Percentiles rank a stretch among this genome's conserved stretches.
phyloP scores from a whole-genome alignment of 1,139 yeast genomes.

The Candida labiduridarum region DNA sequence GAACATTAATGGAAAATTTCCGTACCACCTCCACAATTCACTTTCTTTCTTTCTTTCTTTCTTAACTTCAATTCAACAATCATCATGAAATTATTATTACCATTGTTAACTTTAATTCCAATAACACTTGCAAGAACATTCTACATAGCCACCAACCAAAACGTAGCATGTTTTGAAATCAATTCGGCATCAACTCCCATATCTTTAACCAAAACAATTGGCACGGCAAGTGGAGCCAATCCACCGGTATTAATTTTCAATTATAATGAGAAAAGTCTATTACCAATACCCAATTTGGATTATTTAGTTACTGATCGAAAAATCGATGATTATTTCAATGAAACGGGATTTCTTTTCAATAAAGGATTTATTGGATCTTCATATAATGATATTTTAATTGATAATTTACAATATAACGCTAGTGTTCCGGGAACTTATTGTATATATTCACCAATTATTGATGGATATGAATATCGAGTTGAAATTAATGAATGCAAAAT shows the following conservation, averaged over 20 bases:
- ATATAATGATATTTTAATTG: conserved; percentile 5
- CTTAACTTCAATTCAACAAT: neutral
- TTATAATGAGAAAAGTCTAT: conserved; percentile 1
- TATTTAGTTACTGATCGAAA: conserved; percentile 11
- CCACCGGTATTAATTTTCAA: conserved; percentile 4
- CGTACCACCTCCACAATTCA: neutral
- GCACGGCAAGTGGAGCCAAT: conserved; percentile 5
- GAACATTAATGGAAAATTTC: neutral
- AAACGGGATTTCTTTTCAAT: conserved; percentile 8
- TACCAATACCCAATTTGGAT: conserved; percentile 14
- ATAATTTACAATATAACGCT: conserved; percentile 1
- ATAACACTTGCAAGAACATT: conserved; percentile 5
- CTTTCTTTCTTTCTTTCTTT: neutral
- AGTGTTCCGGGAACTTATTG: conserved; percentile 9
- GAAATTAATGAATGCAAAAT: conserved; percentile 8
- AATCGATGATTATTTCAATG: conserved; percentile 12
- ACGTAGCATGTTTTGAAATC: conserved; percentile 8
- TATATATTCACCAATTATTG: conserved; percentile 11
- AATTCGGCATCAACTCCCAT: neutral
- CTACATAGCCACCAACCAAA: conserved; percentile 4
- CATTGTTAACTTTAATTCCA: neutral
- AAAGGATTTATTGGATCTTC: conserved; percentile 2
- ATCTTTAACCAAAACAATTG: conserved; percentile 2
- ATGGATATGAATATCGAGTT: conserved; percentile 12
- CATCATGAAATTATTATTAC: neutral